Evolutionary conservation across 179 eudicot species (phyloP).

Genomic region (Vitellaria paradoxa): DNA sequence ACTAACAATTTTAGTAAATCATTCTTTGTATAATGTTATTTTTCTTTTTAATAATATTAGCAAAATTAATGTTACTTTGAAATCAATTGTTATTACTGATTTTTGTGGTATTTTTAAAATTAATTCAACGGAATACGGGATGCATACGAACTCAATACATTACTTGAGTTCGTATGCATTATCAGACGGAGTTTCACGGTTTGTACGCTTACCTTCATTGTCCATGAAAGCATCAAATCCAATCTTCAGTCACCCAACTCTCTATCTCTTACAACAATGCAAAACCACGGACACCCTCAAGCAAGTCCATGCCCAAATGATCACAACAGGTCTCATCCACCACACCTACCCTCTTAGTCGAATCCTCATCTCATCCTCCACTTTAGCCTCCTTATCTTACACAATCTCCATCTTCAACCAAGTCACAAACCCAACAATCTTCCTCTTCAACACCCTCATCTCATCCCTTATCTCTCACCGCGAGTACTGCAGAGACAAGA

Average conservation of each 20-base stretch:
- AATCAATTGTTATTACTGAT: too few species aligned
- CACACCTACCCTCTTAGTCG: constrained; percentile 47
- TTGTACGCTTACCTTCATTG: not conserved
- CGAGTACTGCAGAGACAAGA: not conserved
- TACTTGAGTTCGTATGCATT: too few species aligned
- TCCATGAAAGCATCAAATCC: constrained; percentile 25
- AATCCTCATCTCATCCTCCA: constrained; percentile 31
- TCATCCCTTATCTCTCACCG: constrained; percentile 24
- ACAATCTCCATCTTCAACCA: constrained; percentile 34
- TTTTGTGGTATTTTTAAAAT: too few species aligned
- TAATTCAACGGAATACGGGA: too few species aligned
- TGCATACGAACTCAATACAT: too few species aligned
- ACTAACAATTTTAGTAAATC: too few species aligned
- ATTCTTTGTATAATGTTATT: too few species aligned
- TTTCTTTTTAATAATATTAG: too few species aligned
- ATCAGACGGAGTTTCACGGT: not conserved
- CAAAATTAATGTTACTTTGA: too few species aligned
- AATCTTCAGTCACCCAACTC: constrained; percentile 24
- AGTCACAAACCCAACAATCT: constrained; percentile 29
- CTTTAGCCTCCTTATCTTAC: constrained; percentile 27
- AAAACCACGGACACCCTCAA: constrained; percentile 26
- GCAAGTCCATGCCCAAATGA: constrained; percentile 44
- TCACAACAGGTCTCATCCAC: constrained; percentile 40
- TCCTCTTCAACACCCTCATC: constrained; percentile 44
- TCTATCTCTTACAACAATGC: constrained; percentile 32